Conservation (phyloP, 148 eudicot genomes). For the Fagopyrum tataricum region DNA sequence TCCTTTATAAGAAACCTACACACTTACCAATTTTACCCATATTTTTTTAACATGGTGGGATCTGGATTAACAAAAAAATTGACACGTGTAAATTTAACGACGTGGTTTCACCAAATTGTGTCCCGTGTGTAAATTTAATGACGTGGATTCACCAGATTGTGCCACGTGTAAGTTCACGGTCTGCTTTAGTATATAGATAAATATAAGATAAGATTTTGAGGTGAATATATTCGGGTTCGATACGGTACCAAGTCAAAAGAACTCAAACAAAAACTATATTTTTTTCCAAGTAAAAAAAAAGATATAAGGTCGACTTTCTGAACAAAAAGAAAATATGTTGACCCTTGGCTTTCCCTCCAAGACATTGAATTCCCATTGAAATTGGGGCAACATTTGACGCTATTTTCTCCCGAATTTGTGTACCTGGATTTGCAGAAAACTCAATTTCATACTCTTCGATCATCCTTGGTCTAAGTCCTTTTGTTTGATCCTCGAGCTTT, state of each 20-base stretch:
- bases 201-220: too few relatives aligned
- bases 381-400: not conserved
- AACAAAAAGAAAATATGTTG: not conserved
- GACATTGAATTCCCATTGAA: not conserved
- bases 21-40: too few relatives aligned
- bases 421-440: not conserved
- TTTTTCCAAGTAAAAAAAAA: not conserved
- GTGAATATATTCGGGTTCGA: too few relatives aligned
- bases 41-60: too few relatives aligned
- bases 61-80: too few relatives aligned
- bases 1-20: too few relatives aligned
- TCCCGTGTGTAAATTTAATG: too few relatives aligned
- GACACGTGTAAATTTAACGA: too few relatives aligned
- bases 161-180: too few relatives aligned
- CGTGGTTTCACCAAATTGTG: too few relatives aligned
- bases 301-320: not conserved
- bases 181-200: too few relatives aligned
- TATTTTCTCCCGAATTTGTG: not conserved
- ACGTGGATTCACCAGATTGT: too few relatives aligned
- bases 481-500: not conserved
- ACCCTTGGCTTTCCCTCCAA: conserved; percentile 9
- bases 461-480: not conserved
- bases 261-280: not conserved
- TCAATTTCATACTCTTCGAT: not conserved
- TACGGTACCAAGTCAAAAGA: not conserved